Percentiles rank a stretch among this genome's conserved stretches.
phyloP scores from a whole-genome alignment of 2,329 filamentous ascomycete genomes.

The Hymenoscyphus salicellus region DNA sequence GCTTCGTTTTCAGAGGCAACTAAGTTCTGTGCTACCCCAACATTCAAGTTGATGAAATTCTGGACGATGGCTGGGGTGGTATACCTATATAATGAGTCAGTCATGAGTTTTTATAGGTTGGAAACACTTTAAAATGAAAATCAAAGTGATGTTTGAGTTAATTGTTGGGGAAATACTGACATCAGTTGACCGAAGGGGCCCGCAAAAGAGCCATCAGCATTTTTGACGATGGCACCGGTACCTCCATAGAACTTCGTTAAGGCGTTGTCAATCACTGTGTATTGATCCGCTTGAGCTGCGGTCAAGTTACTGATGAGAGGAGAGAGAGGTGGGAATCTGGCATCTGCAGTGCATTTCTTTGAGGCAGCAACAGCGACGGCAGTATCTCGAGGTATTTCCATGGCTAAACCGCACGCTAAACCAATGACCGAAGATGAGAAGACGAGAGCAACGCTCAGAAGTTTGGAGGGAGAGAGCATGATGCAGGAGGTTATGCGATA shows the following conservation, averaged over 20 bases:
- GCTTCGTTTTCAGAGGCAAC: slow-evolving; percentile 5
- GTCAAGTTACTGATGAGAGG: not conserved
- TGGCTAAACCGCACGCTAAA: not conserved
- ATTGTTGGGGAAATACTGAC: slow-evolving; percentile 5
- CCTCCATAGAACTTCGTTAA: not conserved
- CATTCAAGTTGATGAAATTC: not conserved
- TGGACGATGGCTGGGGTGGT: slow-evolving; percentile 1
- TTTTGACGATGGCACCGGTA: not conserved
- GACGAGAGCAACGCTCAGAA: slow-evolving; percentile 2
- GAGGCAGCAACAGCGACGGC: not conserved
- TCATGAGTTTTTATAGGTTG: not conserved
- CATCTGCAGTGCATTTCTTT: not conserved
- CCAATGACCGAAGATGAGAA: not conserved
- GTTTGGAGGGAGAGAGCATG: slow-evolving; percentile 1
- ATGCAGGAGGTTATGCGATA: not conserved
- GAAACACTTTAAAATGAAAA: not conserved
- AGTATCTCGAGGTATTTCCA: not conserved
- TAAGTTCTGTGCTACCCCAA: not conserved
- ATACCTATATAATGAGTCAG: not conserved
- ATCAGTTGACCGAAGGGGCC: slow-evolving; percentile 5
- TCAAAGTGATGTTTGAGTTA: not conserved
- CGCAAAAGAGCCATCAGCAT: slow-evolving; percentile 3
- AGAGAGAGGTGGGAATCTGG: slow-evolving; percentile 5
- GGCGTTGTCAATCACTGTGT: not conserved
- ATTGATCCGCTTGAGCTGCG: not conserved